These are phyloP conservation scores for Dryadomyces quercivorus DNA, from an alignment of 2,329 filamentous ascomycete species.

Conservation along the genomic window DNA sequence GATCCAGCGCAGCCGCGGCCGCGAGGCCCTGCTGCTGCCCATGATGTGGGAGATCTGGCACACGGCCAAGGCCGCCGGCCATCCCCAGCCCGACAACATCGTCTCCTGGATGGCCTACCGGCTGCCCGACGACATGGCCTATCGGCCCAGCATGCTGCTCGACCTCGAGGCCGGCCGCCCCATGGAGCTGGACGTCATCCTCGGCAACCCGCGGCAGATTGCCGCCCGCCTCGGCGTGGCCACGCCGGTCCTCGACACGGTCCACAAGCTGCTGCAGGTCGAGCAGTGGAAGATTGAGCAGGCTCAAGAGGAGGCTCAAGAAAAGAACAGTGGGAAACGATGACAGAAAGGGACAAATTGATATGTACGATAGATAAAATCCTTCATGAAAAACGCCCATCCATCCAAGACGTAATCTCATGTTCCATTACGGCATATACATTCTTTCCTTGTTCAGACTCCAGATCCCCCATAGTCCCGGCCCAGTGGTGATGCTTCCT, in stretches of 20 bases:
- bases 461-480: too few species aligned
- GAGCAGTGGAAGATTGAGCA: constrained; percentile 10
- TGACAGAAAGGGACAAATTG: not conserved
- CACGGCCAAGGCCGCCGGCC: constrained; percentile 21
- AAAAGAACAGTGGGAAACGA: not conserved
- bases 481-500: not conserved
- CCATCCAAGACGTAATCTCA: not conserved
- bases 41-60: constrained; percentile 22
- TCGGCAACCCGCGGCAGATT: constrained; percentile 20
- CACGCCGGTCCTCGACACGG: constrained; percentile 5
- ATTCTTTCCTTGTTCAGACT: too few species aligned
- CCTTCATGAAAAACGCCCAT: not conserved
- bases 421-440: not conserved
- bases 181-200: constrained; percentile 21
- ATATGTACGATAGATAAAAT: not conserved
- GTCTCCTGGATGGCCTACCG: constrained; percentile 19
- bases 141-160: constrained; percentile 21
- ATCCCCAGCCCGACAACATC: constrained; percentile 14
- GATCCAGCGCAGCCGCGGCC: constrained; percentile 11
- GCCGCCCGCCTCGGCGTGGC: constrained; percentile 8
- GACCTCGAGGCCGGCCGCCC: constrained; percentile 17
- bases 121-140: constrained; percentile 15
- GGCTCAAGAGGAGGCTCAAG: not conserved
- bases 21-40: constrained; percentile 16
- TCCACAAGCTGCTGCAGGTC: constrained; percentile 7